phyloP scores from a whole-genome alignment of 2,329 filamentous ascomycete species.

The Dothideomycetidae sp. region DNA sequence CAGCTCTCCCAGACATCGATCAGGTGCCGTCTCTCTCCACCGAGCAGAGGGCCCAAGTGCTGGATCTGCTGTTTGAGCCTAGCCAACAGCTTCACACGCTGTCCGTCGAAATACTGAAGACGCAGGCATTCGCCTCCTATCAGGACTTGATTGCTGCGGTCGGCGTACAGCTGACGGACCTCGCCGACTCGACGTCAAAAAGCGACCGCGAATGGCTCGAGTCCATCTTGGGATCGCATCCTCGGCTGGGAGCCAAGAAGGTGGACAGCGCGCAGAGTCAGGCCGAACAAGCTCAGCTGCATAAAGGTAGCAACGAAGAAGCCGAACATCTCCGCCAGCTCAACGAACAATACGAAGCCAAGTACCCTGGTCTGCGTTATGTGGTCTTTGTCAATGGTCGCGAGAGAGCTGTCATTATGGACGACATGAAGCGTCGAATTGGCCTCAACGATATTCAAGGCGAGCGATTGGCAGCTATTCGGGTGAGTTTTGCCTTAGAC shows the following conservation, averaged over 20 bases:
- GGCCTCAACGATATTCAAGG: slow-evolving; percentile 47
- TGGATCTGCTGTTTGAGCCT: slow-evolving; percentile 78
- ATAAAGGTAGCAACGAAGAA: slow-evolving; percentile 38
- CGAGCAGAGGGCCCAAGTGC: slow-evolving; percentile 39
- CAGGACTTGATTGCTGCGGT: slow-evolving; percentile 52
- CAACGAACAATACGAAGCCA: slow-evolving; percentile 67
- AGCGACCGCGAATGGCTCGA: slow-evolving; percentile 46
- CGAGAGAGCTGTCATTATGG: slow-evolving; percentile 58
- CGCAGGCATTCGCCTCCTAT: slow-evolving; percentile 51
- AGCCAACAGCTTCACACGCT: slow-evolving; percentile 59
- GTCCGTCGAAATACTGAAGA: slow-evolving; percentile 51
- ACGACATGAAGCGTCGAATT: slow-evolving; percentile 66
- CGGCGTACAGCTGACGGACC: slow-evolving; percentile 45
- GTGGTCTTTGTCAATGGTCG: slow-evolving; percentile 87
- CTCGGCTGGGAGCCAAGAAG: slow-evolving; percentile 66
- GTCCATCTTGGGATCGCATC: slow-evolving; percentile 65
- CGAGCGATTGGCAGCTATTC: slow-evolving; percentile 61
- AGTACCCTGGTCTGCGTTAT: slow-evolving; percentile 70
- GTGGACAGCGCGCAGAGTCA: slow-evolving; percentile 68
- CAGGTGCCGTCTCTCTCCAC: slow-evolving; percentile 43
- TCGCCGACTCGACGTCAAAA: slow-evolving; percentile 39
- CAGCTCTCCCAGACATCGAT: slow-evolving; percentile 42
- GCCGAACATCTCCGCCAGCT: slow-evolving; percentile 43
- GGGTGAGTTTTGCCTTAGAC: slow-evolving; percentile 39
- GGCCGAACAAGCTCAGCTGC: slow-evolving; percentile 69